Percentiles rank a stretch among this genome's conserved stretches.
Conservation (phyloP, 2,329 filamentous ascomycete genomes). For the Fusarium mangiferae region DNA sequence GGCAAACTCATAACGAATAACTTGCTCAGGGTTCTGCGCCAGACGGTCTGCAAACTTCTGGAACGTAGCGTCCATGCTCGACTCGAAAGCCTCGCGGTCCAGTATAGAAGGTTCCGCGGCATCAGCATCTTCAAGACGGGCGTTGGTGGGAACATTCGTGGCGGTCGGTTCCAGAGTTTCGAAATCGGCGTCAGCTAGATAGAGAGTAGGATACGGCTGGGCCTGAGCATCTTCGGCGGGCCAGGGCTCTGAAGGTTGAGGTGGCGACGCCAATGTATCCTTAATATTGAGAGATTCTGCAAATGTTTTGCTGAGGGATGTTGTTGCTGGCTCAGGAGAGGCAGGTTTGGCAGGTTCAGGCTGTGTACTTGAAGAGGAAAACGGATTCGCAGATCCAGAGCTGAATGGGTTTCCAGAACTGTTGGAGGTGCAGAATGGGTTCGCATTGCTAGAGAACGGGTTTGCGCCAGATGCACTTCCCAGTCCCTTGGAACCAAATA, state of each 20-base stretch:
- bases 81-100: constrained; percentile 79
- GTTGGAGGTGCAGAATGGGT: constrained; percentile 57
- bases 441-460: constrained; percentile 67
- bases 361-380: constrained; percentile 49
- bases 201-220: constrained; percentile 77
- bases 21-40: constrained; percentile 83
- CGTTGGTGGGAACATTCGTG: constrained; percentile 60
- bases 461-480: constrained; percentile 57
- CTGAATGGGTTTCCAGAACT: constrained; percentile 48
- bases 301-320: constrained; percentile 69
- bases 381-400: constrained; percentile 44
- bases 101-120: constrained; percentile 58
- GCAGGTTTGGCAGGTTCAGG: constrained; percentile 47
- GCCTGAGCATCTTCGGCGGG: constrained; percentile 74
- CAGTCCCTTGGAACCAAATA: constrained; percentile 73
- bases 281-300: constrained; percentile 82
- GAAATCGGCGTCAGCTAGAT: constrained; percentile 89
- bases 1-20: constrained; percentile 81
- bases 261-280: constrained; percentile 51
- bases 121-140: constrained; percentile 55
- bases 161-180: constrained; percentile 79
- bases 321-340: constrained; percentile 40
- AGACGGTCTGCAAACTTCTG: constrained; percentile 83
- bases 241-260: constrained; percentile 74
- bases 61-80: constrained; percentile 78